phyloP scores from a whole-genome alignment of 768 basidiomycete species.

The Russula olivacea region DNA sequence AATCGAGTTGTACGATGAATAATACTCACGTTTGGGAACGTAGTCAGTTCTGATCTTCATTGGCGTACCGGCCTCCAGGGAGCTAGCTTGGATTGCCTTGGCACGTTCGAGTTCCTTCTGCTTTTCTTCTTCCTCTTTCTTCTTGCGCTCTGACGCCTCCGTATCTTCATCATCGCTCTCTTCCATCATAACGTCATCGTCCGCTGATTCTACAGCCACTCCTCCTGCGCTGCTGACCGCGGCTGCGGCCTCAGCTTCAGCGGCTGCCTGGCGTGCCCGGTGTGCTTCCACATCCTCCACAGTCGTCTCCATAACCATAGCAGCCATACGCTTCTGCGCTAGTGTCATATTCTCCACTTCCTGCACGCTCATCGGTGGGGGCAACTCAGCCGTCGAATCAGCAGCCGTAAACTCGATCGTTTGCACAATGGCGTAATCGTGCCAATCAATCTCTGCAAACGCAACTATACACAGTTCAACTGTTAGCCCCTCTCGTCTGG shows the following conservation, averaged over 20 bases:
- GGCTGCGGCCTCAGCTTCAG: constrained; percentile 77
- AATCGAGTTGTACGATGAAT: background rate
- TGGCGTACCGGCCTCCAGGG: constrained; percentile 64
- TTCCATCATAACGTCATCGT: constrained; percentile 69
- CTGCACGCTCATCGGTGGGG: constrained; percentile 92
- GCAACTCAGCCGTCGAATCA: constrained; percentile 86
- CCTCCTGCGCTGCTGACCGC: constrained; percentile 63
- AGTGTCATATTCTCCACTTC: constrained; percentile 96
- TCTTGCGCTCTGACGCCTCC: constrained; percentile 50
- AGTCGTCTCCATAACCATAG: constrained; percentile 96
- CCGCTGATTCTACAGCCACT: constrained; percentile 39
- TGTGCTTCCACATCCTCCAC: constrained; percentile 81
- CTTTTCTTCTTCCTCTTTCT: constrained; percentile 66
- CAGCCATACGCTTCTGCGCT: constrained; percentile 96
- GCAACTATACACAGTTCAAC: constrained; percentile 48
- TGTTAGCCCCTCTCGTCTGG: constrained; percentile 14
- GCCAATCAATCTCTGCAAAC: constrained; percentile 98
- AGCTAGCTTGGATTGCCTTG: constrained; percentile 72
- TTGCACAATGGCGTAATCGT: constrained; percentile 97
- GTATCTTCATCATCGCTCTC: constrained; percentile 80
- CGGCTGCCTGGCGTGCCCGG: constrained; percentile 74
- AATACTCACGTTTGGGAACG: constrained; percentile 76
- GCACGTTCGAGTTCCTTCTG: constrained; percentile 69
- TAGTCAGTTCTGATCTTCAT: constrained; percentile 98
- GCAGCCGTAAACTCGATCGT: constrained; percentile 96